Evolutionary conservation across 228 moss, liverwort and hornwort species (phyloP), one percentile per base, ranked within the genome.

Genomic region (Sphagnum fallax): DNA sequence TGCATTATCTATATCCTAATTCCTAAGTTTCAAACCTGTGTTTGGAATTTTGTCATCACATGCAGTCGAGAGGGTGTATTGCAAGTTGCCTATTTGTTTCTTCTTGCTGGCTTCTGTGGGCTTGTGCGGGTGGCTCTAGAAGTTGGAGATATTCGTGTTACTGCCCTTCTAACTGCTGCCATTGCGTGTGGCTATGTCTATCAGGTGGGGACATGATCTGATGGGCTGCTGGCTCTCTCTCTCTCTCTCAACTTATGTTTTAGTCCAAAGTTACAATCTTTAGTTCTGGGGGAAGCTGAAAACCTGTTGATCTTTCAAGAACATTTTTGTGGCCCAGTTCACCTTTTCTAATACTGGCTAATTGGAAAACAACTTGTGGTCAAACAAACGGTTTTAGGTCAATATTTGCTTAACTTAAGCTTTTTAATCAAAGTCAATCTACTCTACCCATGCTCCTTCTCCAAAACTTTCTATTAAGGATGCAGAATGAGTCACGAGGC

Each of bases 111-210:
- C 61, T 70, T 76, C 10, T 0, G 65, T 5, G 94, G 94, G 48
- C 81, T 94, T 51, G 12, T 83, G 4, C 69, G 52, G 60, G 90
- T 82, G 18, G 88, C 94, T 3, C 81, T 77, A 64, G 80, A 80
- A 86, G 78, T 81, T 53, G 81, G 84, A 53, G 91, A 94, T 65
- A 74, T 84, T 79, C 84, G 90, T 18, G 83, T 94, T 15, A 75
- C 83, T 58, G 67, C 61, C 32, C 80, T 91, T 55, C 74, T 91
- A 66, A 71, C 75, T 69, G 79, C 75, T 66, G 70, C 94, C 62
- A 82, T 94, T 15, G 49, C 78, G 5, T 94, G 94, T 73, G 94
- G 91, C 76, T 90, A 90, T 76, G 78, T 71, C 59, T 91, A 94
- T 65, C 94, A 91, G 90, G 91, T 94, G 57, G n/a, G 57, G 61